Evolutionary conservation across 1,284 basidiomycete species (phyloP).

Genomic region (Cryptococcus sp.): DNA sequence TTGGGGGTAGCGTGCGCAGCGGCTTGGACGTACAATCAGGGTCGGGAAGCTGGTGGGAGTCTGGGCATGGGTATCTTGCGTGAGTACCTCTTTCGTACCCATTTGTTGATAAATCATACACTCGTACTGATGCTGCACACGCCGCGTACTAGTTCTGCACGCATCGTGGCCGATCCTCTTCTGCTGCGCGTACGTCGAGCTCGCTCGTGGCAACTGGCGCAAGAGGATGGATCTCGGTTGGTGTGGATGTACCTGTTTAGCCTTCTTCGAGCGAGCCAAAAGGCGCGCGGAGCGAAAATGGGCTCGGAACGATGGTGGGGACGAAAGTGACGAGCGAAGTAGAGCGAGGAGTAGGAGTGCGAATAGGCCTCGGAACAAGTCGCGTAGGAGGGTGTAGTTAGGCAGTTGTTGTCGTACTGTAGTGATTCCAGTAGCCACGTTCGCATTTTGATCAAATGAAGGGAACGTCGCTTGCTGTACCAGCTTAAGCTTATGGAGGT

Average conservation of each 20-base stretch:
- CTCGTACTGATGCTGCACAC: neutral
- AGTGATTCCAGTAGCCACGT: too few species aligned
- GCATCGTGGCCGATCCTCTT: conserved; percentile 13
- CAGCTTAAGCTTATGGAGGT: too few species aligned
- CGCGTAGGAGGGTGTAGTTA: too few species aligned
- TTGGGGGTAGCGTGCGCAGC: conserved; percentile 17
- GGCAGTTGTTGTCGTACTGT: too few species aligned
- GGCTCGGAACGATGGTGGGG: neutral
- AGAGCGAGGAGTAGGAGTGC: too few species aligned
- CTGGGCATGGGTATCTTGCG: conserved; percentile 14
- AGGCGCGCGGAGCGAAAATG: conserved; percentile 10
- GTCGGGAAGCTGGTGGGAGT: conserved; percentile 5
- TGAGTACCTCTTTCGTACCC: conserved; percentile 8
- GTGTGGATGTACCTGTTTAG: conserved; percentile 11
- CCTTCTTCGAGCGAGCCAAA: conserved; percentile 3
- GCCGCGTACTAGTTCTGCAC: conserved; percentile 9
- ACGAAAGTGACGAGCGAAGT: too few species aligned
- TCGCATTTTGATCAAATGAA: too few species aligned
- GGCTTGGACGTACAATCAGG: conserved; percentile 3
- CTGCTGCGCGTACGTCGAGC: conserved; percentile 12
- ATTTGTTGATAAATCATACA: neutral
- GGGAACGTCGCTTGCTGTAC: too few species aligned
- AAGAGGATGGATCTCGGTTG: conserved; percentile 11
- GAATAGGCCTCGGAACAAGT: too few species aligned
- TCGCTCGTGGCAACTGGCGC: conserved; percentile 10